Evolutionary conservation across 495 filamentous ascomycete species (phyloP).

Genomic region (Penicillium fimorum): DNA sequence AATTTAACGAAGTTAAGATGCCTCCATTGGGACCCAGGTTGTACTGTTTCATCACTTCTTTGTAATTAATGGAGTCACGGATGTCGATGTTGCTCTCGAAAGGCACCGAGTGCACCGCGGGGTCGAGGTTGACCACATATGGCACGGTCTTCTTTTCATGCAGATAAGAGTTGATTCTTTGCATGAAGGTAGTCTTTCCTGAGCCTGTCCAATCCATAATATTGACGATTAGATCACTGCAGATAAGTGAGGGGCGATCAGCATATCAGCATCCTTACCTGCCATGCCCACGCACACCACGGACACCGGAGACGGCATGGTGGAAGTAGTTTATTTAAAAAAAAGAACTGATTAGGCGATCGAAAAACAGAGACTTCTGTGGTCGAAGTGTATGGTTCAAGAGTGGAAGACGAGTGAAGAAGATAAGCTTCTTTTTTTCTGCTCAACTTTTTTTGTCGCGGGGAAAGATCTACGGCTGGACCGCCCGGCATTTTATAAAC

Average conservation of each 20-base stretch:
- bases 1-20: conserved; percentile 93
- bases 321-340: conserved; percentile 7
- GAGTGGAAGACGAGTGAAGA: conserved; percentile 10
- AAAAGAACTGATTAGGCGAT: neutral
- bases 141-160: conserved; percentile 71
- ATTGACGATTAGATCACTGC: conserved; percentile 5
- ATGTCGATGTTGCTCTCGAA: conserved; percentile 99
- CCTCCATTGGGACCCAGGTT: conserved; percentile 97
- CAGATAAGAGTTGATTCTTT: conserved; percentile 88
- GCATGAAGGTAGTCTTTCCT: conserved; percentile 99
- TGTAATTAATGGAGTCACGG: conserved; percentile 97
- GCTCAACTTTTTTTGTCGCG: conserved; percentile 32
- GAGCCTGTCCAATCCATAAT: conserved; percentile 56
- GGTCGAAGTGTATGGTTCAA: neutral
- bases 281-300: conserved; percentile 98
- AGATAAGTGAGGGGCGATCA: neutral
- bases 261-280: conserved; percentile 41
- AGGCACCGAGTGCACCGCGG: conserved; percentile 90
- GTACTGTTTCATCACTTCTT: conserved; percentile 99
- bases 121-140: conserved; percentile 97
- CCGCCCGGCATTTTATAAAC: conserved; percentile 36
- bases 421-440: conserved; percentile 24
- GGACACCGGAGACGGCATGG: conserved; percentile 55
- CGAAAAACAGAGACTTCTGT: neutral
- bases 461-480: conserved; percentile 35